Evolutionary conservation across 257 asterid genomes (phyloP).

Genomic region (Cordia subcordata): DNA sequence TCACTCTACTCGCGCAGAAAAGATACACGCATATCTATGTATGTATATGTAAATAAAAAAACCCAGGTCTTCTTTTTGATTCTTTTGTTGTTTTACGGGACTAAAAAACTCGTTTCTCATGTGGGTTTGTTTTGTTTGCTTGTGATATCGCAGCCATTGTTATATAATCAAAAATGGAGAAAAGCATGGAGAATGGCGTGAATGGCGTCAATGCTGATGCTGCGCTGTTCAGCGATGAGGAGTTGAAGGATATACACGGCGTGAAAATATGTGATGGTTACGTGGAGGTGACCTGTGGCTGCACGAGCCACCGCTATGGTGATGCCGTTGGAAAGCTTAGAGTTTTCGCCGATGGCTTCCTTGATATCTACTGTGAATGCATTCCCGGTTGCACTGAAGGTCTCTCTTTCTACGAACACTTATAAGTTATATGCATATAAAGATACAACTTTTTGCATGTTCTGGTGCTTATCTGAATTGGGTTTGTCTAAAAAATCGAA

Average conservation of each 20-base stretch:
- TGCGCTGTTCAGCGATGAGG: neutral
- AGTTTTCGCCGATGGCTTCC: slow-evolving; percentile 48
- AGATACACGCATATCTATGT: neutral
- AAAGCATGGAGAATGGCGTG: neutral
- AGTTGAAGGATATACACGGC: neutral
- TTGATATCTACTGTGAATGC: slow-evolving; percentile 50
- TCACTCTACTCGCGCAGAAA: no score
- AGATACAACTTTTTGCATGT: neutral
- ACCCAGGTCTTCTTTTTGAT: neutral
- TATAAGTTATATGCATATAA: neutral
- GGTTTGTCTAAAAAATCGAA: slow-evolving; percentile 10
- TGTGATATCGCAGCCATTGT: neutral
- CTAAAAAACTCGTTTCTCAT: neutral
- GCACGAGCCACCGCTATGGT: slow-evolving; percentile 54
- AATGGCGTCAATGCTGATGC: neutral
- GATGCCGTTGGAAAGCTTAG: slow-evolving; percentile 54
- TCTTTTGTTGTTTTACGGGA: neutral
- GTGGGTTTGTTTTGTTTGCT: neutral
- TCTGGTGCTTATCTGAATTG: neutral
- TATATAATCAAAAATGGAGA: neutral
- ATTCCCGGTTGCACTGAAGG: slow-evolving; percentile 54
- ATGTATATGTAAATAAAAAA: neutral
- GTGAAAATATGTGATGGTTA: slow-evolving; percentile 20
- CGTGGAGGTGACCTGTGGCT: slow-evolving; percentile 52
- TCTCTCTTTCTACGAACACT: slow-evolving; percentile 2